Conservation (phyloP, 2,329 filamentous ascomycete species). For the Exophiala spinifera region DNA sequence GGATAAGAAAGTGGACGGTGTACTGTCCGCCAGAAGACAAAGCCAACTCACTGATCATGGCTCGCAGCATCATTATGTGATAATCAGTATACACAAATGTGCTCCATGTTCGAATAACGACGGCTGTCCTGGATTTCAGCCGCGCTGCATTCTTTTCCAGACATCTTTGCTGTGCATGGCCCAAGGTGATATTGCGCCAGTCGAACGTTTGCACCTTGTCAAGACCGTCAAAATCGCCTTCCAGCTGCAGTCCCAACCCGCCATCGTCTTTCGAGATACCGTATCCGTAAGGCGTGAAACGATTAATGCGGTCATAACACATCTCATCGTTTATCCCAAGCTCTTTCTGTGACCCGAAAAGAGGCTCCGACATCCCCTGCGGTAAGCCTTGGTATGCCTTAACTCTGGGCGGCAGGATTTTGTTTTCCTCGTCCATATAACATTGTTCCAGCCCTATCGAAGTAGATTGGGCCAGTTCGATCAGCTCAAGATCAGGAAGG, state of each 20-base stretch:
- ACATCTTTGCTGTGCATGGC: constrained; percentile 65
- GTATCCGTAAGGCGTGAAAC: constrained; percentile 58
- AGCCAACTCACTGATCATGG: constrained; percentile 46
- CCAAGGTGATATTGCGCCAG: constrained; percentile 69
- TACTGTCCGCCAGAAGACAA: constrained; percentile 74
- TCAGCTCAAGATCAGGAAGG: constrained; percentile 7
- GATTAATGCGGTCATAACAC: constrained; percentile 67
- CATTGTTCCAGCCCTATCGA: constrained; percentile 10
- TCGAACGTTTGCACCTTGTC: constrained; percentile 25
- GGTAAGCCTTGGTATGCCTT: constrained; percentile 26
- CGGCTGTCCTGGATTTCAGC: constrained; percentile 19
- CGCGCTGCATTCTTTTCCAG: constrained; percentile 60
- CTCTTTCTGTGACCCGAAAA: constrained; percentile 61
- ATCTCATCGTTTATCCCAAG: constrained; percentile 61
- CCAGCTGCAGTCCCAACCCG: constrained; percentile 22
- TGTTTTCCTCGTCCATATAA: constrained; percentile 22
- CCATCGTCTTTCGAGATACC: constrained; percentile 29
- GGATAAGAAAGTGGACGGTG: constrained; percentile 71
- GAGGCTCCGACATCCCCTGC: constrained; percentile 38
- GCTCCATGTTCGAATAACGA: constrained; percentile 29
- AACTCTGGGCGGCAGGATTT: constrained; percentile 17
- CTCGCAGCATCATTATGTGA: constrained; percentile 27
- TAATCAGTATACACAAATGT: constrained; percentile 24
- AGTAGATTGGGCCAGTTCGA: background rate
- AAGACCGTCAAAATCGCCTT: constrained; percentile 20